phyloP scores from a whole-genome alignment of 2,329 filamentous ascomycete species.

The Pestalotiopsis sp. region DNA sequence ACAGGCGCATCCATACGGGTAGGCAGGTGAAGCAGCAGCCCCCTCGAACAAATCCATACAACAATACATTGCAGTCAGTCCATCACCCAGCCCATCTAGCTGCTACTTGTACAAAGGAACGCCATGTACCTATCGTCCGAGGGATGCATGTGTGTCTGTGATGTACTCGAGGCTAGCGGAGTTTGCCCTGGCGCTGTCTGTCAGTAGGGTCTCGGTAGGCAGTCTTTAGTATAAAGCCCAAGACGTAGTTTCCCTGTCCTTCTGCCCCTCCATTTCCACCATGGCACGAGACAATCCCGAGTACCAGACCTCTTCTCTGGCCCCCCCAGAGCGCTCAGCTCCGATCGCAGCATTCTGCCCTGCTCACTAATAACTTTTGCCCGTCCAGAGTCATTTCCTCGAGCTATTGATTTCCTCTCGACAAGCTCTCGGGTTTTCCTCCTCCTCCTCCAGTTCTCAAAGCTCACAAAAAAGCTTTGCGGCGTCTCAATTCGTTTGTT shows the following conservation, averaged over 20 bases:
- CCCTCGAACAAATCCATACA: too few relatives aligned
- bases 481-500: neutral
- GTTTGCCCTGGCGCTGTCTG: conserved; percentile 6
- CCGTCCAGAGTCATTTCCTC: conserved; percentile 15
- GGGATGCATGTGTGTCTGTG: neutral
- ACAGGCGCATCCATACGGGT: too few relatives aligned
- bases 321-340: conserved; percentile 34
- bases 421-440: neutral
- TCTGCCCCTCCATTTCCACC: conserved; percentile 36
- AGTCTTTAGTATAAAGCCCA: conserved; percentile 39
- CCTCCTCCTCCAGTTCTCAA: neutral
- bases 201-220: conserved; percentile 6
- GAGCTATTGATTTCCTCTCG: neutral
- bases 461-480: too few relatives aligned
- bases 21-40: too few relatives aligned
- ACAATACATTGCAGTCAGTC: too few relatives aligned
- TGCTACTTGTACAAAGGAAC: too few relatives aligned
- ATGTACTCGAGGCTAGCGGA: conserved; percentile 1
- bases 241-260: conserved; percentile 36
- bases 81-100: too few relatives aligned
- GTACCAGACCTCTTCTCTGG: conserved; percentile 29
- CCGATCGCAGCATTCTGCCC: conserved; percentile 9
- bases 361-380: conserved; percentile 16
- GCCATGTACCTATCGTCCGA: neutral
- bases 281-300: conserved; percentile 47